Conservation (phyloP, 805 yeast species). For the Zygosaccharomyces lentus region DNA sequence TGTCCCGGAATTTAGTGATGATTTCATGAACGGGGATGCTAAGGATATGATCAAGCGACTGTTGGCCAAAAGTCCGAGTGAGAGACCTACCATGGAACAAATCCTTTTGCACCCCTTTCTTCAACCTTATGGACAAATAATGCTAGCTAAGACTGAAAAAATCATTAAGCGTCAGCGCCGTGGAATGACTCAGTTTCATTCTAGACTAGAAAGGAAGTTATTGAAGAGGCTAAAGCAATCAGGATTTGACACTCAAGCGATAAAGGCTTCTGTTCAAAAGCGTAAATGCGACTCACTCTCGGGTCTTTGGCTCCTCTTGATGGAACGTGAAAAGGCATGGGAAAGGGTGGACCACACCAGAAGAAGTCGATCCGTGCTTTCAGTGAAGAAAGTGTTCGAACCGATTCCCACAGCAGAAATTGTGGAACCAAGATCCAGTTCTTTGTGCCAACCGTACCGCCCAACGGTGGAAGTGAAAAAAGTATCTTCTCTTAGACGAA, state of each 20-base stretch:
- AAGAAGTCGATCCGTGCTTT: slow-evolving; percentile 35
- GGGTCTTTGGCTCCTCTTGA: slow-evolving; percentile 67
- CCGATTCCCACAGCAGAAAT: slow-evolving; percentile 22
- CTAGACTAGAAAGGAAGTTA: slow-evolving; percentile 59
- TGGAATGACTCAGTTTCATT: slow-evolving; percentile 44
- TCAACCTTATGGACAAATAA: slow-evolving; percentile 41
- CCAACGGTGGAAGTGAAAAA: slow-evolving; percentile 4
- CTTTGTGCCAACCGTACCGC: slow-evolving; percentile 24
- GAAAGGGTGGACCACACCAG: slow-evolving; percentile 33
- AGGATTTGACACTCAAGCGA: slow-evolving; percentile 58
- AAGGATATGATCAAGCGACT: slow-evolving; percentile 48
- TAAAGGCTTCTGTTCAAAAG: slow-evolving; percentile 53
- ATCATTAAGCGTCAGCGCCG: slow-evolving; percentile 37
- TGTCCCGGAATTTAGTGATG: slow-evolving; percentile 56
- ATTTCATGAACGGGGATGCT: slow-evolving; percentile 45
- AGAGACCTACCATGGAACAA: slow-evolving; percentile 55
- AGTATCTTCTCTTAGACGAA: slow-evolving; percentile 22
- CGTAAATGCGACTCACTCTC: slow-evolving; percentile 66
- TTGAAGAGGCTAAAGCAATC: slow-evolving; percentile 54
- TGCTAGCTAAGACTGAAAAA: slow-evolving; percentile 39
- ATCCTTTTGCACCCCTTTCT: slow-evolving; percentile 50
- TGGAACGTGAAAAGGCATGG: slow-evolving; percentile 44
- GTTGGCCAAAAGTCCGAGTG: slow-evolving; percentile 60
- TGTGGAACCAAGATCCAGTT: slow-evolving; percentile 26
- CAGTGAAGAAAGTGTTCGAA: slow-evolving; percentile 33